Evolutionary conservation across 2,329 filamentous ascomycete genomes (phyloP), one percentile per base, ranked within the genome.

Genomic region (Aspergillus bombycis): DNA sequence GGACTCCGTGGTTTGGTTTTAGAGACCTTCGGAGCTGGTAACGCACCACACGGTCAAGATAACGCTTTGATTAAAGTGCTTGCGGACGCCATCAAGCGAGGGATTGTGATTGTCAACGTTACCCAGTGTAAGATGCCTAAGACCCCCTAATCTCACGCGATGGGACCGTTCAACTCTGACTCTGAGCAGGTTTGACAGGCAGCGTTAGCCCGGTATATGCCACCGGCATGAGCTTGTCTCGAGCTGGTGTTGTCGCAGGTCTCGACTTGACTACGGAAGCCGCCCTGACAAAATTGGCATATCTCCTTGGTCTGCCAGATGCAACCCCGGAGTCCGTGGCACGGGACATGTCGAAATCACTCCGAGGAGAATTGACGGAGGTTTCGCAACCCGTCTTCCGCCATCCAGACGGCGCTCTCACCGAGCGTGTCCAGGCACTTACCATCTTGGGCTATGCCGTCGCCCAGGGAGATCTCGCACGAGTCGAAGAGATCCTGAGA

Each of bases 21-120:
- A 50, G 93, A 97, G 80, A 97, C 93, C 0, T 97, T 97, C 77
- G 94, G 94, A 64, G 93, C 95, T 75, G 94, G 94, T 62, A 97
- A 97, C 78, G 91, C 94, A 12, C 94, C 94, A 3, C 91, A 90
- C 45, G 93, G 92, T 34, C 85, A 89, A 55, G 91, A 95, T 74
- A 91, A 91, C 61, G 89, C 88, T 58, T 85, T 97, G 75, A 93
- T 91, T 19, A 88, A 88, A 60, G 91, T 94, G 56, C 88, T 97
- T 71, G 85, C 87, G 21, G 86, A 88, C 50, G 93, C 92, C 26
- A 92, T 96, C 46, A 83, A 89, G 73, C 87, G 92, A 63, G 93
- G 92, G 43, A 89, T 95, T 67, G 88, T 95, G 63, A 89, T 97
- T 64, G 92, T 97, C 68, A 97, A 96, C 74, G 89, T 97, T 64